Conservation (phyloP, 2,329 filamentous ascomycete species). For the Colletotrichum endophyticum region DNA sequence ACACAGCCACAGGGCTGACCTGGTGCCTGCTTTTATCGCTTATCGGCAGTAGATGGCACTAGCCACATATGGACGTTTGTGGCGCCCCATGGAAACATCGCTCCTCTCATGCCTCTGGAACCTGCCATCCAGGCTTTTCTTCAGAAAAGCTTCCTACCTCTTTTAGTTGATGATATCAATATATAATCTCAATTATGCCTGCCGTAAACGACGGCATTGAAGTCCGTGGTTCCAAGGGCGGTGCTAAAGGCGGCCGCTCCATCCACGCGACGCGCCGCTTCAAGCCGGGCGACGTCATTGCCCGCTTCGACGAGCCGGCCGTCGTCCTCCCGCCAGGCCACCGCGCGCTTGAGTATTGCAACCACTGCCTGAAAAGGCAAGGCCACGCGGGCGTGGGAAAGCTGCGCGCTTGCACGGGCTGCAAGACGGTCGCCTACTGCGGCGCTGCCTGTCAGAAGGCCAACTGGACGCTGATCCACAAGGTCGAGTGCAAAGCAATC, state of each 20-base stretch:
- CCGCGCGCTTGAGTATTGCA: slow-evolving; percentile 49
- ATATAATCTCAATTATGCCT: not conserved
- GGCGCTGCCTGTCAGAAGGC: slow-evolving; percentile 55
- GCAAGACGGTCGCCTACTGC: slow-evolving; percentile 61
- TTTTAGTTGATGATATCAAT: not conserved
- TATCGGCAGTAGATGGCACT: not conserved
- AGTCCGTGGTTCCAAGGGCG: slow-evolving; percentile 9
- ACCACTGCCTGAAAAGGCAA: slow-evolving; percentile 46
- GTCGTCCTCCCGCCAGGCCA: slow-evolving; percentile 53
- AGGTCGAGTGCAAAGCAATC: slow-evolving; percentile 57
- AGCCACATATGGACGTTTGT: not conserved
- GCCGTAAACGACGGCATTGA: not conserved
- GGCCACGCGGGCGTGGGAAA: not conserved
- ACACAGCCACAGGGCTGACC: not conserved
- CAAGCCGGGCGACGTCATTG: slow-evolving; percentile 49
- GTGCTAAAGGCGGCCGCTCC: slow-evolving; percentile 45
- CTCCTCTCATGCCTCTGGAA: not conserved
- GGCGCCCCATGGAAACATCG: not conserved
- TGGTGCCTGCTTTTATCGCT: not conserved
- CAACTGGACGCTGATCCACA: slow-evolving; percentile 59
- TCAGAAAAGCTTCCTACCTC: not conserved
- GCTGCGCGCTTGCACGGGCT: slow-evolving; percentile 50
- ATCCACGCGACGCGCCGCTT: slow-evolving; percentile 49
- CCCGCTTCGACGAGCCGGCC: slow-evolving; percentile 43
- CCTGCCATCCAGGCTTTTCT: not conserved